phyloP scores from a whole-genome alignment of 495 filamentous ascomycete genomes.

The Penicillium maclennaniae region DNA sequence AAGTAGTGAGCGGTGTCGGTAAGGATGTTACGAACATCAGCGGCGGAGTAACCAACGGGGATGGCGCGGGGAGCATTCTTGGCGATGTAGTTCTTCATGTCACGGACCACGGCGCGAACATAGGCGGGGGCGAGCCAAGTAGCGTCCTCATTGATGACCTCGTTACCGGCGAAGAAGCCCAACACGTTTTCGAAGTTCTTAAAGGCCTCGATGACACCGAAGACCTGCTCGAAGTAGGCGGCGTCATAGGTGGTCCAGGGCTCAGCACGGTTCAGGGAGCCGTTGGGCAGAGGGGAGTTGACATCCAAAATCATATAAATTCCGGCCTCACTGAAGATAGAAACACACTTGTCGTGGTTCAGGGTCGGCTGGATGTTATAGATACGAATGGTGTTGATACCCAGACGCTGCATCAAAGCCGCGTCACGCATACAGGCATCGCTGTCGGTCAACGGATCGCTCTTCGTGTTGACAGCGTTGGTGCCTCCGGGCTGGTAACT shows the following conservation, averaged over 20 bases:
- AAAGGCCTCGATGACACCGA: conserved; percentile 90
- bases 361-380: conserved; percentile 85
- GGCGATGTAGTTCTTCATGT: conserved; percentile 83
- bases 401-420: conserved; percentile 82
- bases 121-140: conserved; percentile 37
- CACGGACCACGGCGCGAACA: conserved; percentile 66
- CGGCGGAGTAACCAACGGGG: conserved; percentile 91
- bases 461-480: conserved; percentile 64
- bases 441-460: conserved; percentile 73
- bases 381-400: conserved; percentile 86
- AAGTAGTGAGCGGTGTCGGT: conserved; percentile 80
- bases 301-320: conserved; percentile 76
- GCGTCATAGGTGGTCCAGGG: conserved; percentile 68
- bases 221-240: conserved; percentile 76
- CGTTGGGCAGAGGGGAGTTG: conserved; percentile 79
- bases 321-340: conserved; percentile 85
- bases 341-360: conserved; percentile 85
- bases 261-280: conserved; percentile 67
- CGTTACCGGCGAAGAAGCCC: conserved; percentile 92
- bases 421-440: conserved; percentile 84
- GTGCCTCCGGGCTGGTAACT: conserved; percentile 90
- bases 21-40: conserved; percentile 78
- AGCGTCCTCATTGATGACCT: conserved; percentile 74
- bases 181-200: conserved; percentile 86
- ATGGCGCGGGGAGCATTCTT: conserved; percentile 65